A percentile compares a stretch with the other conserved stretches of the same genome.
phyloP scores from a whole-genome alignment of 2,329 filamentous ascomycete genomes.

The Colletotrichum agaves region DNA sequence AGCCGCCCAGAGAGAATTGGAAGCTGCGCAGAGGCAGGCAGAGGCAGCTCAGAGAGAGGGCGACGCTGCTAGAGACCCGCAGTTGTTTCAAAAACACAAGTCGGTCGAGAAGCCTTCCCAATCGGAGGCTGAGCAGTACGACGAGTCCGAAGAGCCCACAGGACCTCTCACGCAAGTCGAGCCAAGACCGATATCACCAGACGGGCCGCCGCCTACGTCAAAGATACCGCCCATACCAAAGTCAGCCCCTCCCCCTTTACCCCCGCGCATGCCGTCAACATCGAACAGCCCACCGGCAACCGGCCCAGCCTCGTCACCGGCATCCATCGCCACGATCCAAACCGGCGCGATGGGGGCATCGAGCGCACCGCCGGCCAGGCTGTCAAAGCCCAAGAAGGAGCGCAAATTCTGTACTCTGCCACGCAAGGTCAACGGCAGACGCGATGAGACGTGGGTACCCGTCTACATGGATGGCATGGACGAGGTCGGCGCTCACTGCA shows the following conservation, averaged over 20 bases:
- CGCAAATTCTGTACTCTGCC: constrained; percentile 85
- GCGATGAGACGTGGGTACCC: constrained; percentile 79
- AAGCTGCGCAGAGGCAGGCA: constrained; percentile 34
- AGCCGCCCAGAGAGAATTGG: constrained; percentile 37
- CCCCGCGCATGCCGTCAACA: constrained; percentile 8
- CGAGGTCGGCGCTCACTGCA: constrained; percentile 86
- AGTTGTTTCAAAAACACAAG: neutral
- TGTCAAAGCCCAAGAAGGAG: constrained; percentile 60
- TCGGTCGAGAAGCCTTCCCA: neutral
- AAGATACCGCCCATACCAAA: neutral
- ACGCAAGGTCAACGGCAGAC: constrained; percentile 60
- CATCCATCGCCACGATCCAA: constrained; percentile 38
- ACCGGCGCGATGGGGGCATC: constrained; percentile 32
- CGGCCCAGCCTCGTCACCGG: constrained; percentile 10
- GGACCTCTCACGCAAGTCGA: neutral
- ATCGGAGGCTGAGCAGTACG: neutral
- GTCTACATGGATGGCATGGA: constrained; percentile 87
- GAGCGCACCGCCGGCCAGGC: constrained; percentile 30
- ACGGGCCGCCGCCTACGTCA: neutral
- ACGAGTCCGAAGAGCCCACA: neutral
- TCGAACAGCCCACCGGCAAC: constrained; percentile 19
- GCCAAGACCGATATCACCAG: constrained; percentile 1
- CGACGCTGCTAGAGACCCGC: constrained; percentile 17
- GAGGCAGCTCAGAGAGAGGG: constrained; percentile 35
- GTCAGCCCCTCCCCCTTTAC: neutral